Conservation (phyloP, 2,329 filamentous ascomycete genomes). For the Chaetomium olivaceum region DNA sequence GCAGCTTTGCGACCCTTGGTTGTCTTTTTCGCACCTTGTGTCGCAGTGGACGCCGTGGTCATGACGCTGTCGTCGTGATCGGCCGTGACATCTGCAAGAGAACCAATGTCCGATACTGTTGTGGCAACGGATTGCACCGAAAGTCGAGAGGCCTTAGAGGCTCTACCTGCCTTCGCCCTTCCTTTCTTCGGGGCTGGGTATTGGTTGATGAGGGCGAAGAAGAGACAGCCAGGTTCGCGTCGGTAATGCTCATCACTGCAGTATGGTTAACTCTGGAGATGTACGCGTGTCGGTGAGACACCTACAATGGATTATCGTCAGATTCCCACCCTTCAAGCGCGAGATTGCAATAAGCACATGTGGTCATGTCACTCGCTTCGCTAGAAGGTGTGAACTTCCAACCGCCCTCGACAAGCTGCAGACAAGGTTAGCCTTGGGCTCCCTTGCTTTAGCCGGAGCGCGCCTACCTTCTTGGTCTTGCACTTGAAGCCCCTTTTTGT, state of each 20-base stretch:
- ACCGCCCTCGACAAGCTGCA: conserved; percentile 83
- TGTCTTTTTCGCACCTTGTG: conserved; percentile 53
- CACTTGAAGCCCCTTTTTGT: conserved; percentile 84
- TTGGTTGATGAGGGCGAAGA: conserved; percentile 70
- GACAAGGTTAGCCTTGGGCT: neutral
- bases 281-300: conserved; percentile 25
- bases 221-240: conserved; percentile 76
- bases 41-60: conserved; percentile 61
- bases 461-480: conserved; percentile 77
- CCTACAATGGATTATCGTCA: conserved; percentile 82
- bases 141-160: conserved; percentile 69
- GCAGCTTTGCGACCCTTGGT: conserved; percentile 58
- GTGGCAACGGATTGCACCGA: conserved; percentile 61
- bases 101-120: conserved; percentile 50
- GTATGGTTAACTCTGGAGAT: conserved; percentile 17
- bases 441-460: neutral
- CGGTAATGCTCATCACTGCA: conserved; percentile 79
- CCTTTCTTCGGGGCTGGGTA: conserved; percentile 58
- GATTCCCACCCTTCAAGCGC: conserved; percentile 94
- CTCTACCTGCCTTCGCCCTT: conserved; percentile 54
- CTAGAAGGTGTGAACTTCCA: conserved; percentile 89
- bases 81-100: conserved; percentile 49
- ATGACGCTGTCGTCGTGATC: conserved; percentile 60
- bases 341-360: conserved; percentile 86
- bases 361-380: conserved; percentile 85